Percentiles rank a stretch among this genome's conserved stretches.
Evolutionary conservation across 345 rosid species (phyloP).

Genomic region (Geranium rotundifolium): DNA sequence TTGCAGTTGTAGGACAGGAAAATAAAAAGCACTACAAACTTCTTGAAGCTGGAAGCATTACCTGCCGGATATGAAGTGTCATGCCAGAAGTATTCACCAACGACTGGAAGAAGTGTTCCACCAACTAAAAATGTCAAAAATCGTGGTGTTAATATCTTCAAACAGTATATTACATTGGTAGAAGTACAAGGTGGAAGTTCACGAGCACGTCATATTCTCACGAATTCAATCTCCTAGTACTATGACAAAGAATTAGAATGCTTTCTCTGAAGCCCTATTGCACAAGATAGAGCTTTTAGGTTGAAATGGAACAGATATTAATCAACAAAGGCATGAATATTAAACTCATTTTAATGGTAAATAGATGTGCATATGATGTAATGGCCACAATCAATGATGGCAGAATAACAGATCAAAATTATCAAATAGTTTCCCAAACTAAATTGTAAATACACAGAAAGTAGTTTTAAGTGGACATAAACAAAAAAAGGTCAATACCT

Average conservation of each 20-base stretch:
- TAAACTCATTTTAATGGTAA: not conserved
- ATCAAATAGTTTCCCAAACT: not conserved
- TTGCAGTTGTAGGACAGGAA: not conserved
- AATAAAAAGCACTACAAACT: not conserved
- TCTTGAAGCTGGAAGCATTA: slow-evolving; percentile 11
- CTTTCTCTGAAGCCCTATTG: no score
- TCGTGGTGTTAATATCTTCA: no score
- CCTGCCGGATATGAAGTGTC: slow-evolving; percentile 95
- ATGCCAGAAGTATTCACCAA: slow-evolving; percentile 86
- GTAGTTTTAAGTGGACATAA: not conserved
- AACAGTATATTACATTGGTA: no score
- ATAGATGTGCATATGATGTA: not conserved
- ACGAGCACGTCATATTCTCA: no score
- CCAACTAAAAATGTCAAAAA: slow-evolving; percentile 40
- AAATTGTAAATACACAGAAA: not conserved
- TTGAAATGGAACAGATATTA: no score
- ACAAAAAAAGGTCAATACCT: slow-evolving; percentile 29
- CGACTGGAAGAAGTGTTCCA: slow-evolving; percentile 91
- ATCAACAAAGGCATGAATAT: not conserved
- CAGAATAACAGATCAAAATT: no score
- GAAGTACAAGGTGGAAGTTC: no score
- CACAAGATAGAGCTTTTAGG: no score
- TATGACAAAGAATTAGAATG: no score
- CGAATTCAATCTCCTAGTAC: no score
- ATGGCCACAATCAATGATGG: not conserved